Conservation (phyloP, 805 yeast genomes). For the Yarrowia alimentaria region DNA sequence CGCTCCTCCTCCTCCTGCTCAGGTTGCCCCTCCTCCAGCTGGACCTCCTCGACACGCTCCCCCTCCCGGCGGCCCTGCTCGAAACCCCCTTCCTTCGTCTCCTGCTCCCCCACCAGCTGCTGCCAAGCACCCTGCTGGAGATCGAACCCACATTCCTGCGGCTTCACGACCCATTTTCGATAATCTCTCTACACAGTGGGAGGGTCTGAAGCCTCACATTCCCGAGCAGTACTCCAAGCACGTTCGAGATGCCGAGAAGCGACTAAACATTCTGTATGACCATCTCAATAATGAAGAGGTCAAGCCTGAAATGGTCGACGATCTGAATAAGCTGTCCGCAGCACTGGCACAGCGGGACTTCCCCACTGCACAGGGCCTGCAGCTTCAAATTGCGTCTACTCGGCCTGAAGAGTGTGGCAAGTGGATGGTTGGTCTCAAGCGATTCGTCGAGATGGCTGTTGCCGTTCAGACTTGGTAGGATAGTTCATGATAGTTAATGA, state of each 20-base stretch:
- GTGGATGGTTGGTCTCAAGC: constrained; percentile 90
- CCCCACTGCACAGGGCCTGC: constrained; percentile 52
- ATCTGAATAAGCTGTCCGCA: constrained; percentile 51
- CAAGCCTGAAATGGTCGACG: constrained; percentile 53
- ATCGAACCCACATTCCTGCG: constrained; percentile 64
- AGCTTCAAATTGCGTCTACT: constrained; percentile 58
- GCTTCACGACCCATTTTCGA: constrained; percentile 57
- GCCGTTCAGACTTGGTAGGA: constrained; percentile 33
- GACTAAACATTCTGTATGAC: constrained; percentile 72
- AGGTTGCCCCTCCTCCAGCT: constrained; percentile 32
- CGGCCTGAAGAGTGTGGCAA: constrained; percentile 74
- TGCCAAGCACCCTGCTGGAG: constrained; percentile 54
- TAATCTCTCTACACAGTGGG: constrained; percentile 55
- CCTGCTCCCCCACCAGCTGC: constrained; percentile 36
- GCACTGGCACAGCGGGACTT: constrained; percentile 56
- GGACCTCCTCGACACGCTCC: constrained; percentile 31
- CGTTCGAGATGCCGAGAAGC: constrained; percentile 74
- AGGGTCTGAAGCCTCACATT: constrained; percentile 63
- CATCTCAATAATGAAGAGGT: constrained; percentile 74
- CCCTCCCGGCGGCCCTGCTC: constrained; percentile 20
- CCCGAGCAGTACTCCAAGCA: constrained; percentile 75
- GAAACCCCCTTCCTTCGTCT: constrained; percentile 26
- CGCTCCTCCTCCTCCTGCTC: constrained; percentile 31
- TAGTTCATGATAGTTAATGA: constrained; percentile 3
- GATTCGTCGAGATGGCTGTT: constrained; percentile 68